Base-by-base conservation (phyloP, 2,329 filamentous ascomycete genomes). In the Stachybotrys chartarum region DNA sequence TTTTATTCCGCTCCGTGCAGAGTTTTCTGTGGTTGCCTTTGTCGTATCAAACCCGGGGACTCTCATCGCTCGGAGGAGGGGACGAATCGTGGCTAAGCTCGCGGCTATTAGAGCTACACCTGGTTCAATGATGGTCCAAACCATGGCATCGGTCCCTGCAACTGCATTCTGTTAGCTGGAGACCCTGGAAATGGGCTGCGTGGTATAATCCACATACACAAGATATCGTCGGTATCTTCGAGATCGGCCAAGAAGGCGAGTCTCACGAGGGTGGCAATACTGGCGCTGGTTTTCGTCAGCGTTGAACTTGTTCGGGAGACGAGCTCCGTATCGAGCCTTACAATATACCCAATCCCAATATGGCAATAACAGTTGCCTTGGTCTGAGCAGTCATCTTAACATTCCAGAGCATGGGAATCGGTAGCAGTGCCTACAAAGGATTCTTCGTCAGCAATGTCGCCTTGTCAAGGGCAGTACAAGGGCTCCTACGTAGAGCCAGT, bases 121-220 rank as follows among this genome's bases (percentile, higher is more conserved):
- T 1, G 79, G 79, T 61, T 83, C 80, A 54, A 82, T 69, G n/a
- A 82, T 67, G 10, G 78, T 82, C 80, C 80, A 83, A 7, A 82
- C 71, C 74, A 80, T 78, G 42, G 78, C 74, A 57, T 80, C 70
- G 5, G 78, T 82, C 24, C 73, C 76, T 53, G 72, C 71, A 62
- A 72, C 78, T 80, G 50, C 8, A 39, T 1, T 17, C 16, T 7
- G 51, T 70, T 51, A 67, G 61, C 24, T 30, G 17, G 7, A 10
- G 10, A 10, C 54, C 47, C 30, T 52, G 7, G 14, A 44, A 24
- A 32, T 16, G 46, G n/a, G 48, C 52, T 44, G 11, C 6, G 32
- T 17, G 18, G 32, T 49, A 49, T 57, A 30, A 31, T 17, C n/a
- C 14, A 30, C 10, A 30, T 48, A 81, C 79, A 78, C 35, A 81